A percentile compares a stretch with the other conserved stretches of the same genome.
phyloP scores from a whole-genome alignment of 306 rosid species.

The Quercus alba region DNA sequence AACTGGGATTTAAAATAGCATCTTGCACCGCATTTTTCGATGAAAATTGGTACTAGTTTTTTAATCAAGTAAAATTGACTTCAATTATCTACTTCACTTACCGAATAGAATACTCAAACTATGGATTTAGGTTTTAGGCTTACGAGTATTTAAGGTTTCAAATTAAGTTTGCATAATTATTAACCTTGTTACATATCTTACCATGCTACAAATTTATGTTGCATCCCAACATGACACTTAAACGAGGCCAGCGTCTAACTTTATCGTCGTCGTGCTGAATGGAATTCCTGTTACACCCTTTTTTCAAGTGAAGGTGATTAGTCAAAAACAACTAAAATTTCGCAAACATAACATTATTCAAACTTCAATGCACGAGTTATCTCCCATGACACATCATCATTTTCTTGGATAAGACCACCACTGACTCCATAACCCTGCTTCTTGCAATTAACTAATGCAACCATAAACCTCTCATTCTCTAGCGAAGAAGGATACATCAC shows the following conservation, averaged over 20 bases:
- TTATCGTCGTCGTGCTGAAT: background rate
- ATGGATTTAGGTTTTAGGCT: too few species aligned
- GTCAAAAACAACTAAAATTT: background rate
- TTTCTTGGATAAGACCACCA: slow-evolving; percentile 30
- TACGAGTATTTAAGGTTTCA: too few species aligned
- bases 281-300: background rate
- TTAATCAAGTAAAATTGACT: too few species aligned
- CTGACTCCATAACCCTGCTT: slow-evolving; percentile 14
- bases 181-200: too few species aligned
- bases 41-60: too few species aligned
- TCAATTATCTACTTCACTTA: too few species aligned
- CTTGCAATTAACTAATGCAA: slow-evolving; percentile 68
- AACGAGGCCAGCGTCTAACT: background rate
- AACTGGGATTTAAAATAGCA: too few species aligned
- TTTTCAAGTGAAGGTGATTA: background rate
- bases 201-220: too few species aligned
- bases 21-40: too few species aligned
- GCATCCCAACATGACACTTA: too few species aligned
- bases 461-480: slow-evolving; percentile 73
- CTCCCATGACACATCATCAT: slow-evolving; percentile 66
- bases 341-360: slow-evolving; percentile 26
- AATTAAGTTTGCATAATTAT: too few species aligned
- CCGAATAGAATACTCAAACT: too few species aligned
- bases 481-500: slow-evolving; percentile 72
- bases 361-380: slow-evolving; percentile 75